These are phyloP conservation scores for Pyricularia sp. DNA, from an alignment of 2,329 filamentous ascomycete genomes.

Conservation along the genomic window DNA sequence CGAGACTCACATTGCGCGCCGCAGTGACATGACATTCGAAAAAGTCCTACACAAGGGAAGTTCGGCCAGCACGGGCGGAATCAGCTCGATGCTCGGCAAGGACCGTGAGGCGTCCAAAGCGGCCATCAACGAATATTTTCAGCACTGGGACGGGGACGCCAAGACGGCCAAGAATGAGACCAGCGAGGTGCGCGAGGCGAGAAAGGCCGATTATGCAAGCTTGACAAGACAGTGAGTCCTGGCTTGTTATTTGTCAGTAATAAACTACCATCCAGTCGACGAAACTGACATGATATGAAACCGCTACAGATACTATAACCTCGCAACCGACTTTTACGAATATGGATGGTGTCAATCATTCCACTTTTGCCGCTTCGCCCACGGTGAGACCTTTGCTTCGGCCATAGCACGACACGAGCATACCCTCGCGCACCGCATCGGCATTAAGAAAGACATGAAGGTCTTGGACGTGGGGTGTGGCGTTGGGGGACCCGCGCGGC, in stretches of 20 bases:
- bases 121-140: conserved; percentile 87
- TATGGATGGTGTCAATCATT: conserved; percentile 95
- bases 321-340: conserved; percentile 93
- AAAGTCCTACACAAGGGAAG: not conserved
- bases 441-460: conserved; percentile 75
- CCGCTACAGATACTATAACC: conserved; percentile 75
- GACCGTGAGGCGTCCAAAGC: conserved; percentile 57
- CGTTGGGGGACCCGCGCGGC: conserved; percentile 86
- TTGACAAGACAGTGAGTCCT: conserved; percentile 1
- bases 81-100: conserved; percentile 1
- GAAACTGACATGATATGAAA: not conserved
- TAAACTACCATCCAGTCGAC: too few relatives aligned
- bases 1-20: not conserved
- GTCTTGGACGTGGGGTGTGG: conserved; percentile 95
- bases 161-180: conserved; percentile 41
- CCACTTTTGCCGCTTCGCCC: conserved; percentile 92
- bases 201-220: conserved; percentile 2
- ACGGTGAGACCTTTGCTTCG: conserved; percentile 78
- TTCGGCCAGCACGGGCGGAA: not conserved
- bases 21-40: conserved; percentile 2
- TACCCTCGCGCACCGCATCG: conserved; percentile 86
- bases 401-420: conserved; percentile 95
- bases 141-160: conserved; percentile 95
- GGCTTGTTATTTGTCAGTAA: too few relatives aligned
- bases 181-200: conserved; percentile 1